A percentile compares a stretch with the other conserved stretches of the same genome.
Conservation (phyloP, 2,329 filamentous ascomycete genomes). For the Dactylellina sp. region DNA sequence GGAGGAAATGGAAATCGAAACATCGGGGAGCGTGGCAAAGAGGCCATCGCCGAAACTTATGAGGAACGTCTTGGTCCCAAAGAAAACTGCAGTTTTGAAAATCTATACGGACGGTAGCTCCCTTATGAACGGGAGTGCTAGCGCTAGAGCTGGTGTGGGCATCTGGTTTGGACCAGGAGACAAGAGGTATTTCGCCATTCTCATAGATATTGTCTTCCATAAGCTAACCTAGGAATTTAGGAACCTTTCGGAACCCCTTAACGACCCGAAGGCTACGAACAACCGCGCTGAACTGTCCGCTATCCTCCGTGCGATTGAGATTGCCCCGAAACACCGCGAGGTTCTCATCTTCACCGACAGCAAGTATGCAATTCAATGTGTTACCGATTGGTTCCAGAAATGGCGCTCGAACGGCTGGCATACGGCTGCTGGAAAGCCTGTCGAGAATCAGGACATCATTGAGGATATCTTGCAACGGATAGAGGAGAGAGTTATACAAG, state of each 20-base stretch:
- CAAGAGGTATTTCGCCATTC: conserved; percentile 64
- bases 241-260: conserved; percentile 80
- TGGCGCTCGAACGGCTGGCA: conserved; percentile 85
- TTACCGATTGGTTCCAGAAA: conserved; percentile 81
- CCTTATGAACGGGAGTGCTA: conserved; percentile 70
- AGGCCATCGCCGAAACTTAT: conserved; percentile 55
- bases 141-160: conserved; percentile 72
- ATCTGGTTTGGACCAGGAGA: conserved; percentile 73
- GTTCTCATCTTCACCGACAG: conserved; percentile 89
- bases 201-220: too few relatives aligned
- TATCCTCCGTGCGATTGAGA: conserved; percentile 83
- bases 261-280: conserved; percentile 84
- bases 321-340: conserved; percentile 74
- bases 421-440: conserved; percentile 75
- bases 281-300: conserved; percentile 95
- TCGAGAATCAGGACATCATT: conserved; percentile 89
- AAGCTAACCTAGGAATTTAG: too few relatives aligned
- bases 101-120: conserved; percentile 76
- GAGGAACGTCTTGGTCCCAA: conserved; percentile 57
- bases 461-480: conserved; percentile 78
- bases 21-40: conserved; percentile 56
- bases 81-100: conserved; percentile 62
- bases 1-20: conserved; percentile 50
- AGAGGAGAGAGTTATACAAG: conserved; percentile 71
- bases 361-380: conserved; percentile 88